Evolutionary conservation across 352 stramenopile genomes (phyloP).

Genomic region (Globisporangium heterothallicum): DNA sequence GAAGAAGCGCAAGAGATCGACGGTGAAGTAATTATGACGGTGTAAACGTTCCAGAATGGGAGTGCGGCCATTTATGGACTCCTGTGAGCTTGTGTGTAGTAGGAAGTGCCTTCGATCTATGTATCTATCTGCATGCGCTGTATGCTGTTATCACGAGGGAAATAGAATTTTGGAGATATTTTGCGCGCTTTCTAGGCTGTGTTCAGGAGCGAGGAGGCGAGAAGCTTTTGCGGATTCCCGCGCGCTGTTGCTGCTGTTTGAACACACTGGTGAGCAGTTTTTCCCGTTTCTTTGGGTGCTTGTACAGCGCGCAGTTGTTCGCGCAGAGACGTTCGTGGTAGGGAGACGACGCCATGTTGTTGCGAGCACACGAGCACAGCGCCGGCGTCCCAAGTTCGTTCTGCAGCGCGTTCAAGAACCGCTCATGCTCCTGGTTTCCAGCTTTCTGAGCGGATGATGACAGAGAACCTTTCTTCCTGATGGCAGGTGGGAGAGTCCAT

Average conservation of each 20-base stretch:
- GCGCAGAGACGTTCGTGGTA: constrained; percentile 29
- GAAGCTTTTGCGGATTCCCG: neutral
- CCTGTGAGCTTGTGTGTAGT: neutral
- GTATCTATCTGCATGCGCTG: too few species aligned
- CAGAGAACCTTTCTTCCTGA: constrained; percentile 17
- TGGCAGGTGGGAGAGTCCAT: neutral
- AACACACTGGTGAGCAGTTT: constrained; percentile 46
- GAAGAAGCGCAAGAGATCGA: constrained; percentile 34
- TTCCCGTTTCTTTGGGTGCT: constrained; percentile 52
- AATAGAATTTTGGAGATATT: neutral
- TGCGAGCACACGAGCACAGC: constrained; percentile 44
- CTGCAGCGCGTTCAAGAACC: constrained; percentile 47
- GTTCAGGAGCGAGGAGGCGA: constrained; percentile 3
- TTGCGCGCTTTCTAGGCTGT: too few species aligned
- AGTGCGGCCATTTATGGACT: too few species aligned
- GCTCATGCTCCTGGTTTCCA: constrained; percentile 20
- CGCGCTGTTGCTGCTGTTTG: constrained; percentile 48
- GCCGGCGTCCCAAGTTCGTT: constrained; percentile 39
- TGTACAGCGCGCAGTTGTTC: constrained; percentile 73
- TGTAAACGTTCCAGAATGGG: constrained; percentile 35
- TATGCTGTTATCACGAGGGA: neutral
- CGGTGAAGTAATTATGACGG: constrained; percentile 79
- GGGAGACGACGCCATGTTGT: constrained; percentile 11
- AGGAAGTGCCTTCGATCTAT: neutral
- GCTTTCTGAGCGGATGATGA: constrained; percentile 4